Evolutionary conservation across 1,139 yeast genomes (phyloP), one percentile per base, ranked within the genome.

Genomic region (Nakaseomyces sp.): DNA sequence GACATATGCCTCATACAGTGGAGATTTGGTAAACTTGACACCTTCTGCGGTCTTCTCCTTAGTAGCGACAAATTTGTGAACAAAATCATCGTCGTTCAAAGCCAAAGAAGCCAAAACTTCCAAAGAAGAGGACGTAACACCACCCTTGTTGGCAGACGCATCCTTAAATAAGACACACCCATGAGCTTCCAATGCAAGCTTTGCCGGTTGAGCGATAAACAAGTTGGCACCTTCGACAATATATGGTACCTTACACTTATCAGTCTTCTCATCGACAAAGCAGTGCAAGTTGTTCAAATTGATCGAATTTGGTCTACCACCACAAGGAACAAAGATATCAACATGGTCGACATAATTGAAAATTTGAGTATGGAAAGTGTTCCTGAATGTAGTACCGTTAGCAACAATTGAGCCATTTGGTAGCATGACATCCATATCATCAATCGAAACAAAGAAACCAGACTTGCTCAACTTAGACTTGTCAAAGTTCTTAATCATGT

Each of bases 91-190:
- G 65, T 91, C 98, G 57, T 81, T 89, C 63, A 91, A 82, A 2
- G 96, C 84, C 52, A 91, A 76, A 4, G 98, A 91, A 12, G 97
- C 96, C 57, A 91, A 75, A 16, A 91, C 98, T 68, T 91, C 98
- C 54, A 87, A 72, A 1, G 97, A 89, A 1, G 96, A 88, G 1
- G 97, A 89, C 1, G 98, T 91, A 44, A 91, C 98, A 69, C 98
- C 98, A 61, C 98, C 98, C 70, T 91, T 91, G 68, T 91, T 91
- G 45, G 97, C 87, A 16, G 96, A 86, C 16, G 98, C 96, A 70
- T 91, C 98, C 67, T 91, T 91, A 69, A 87, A 86, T 45, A 91
- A 74, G 44, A 88, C 66, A 45, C 86, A 79, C 35, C 97, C 97
- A 32, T 95, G 94, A 42, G 75, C 71, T 67, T 91, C 98, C 48